Evolutionary conservation across 108 stramenopile genomes (phyloP), one percentile per base, ranked within the genome.

Genomic region (Fragilariopsis cylindrus): DNA sequence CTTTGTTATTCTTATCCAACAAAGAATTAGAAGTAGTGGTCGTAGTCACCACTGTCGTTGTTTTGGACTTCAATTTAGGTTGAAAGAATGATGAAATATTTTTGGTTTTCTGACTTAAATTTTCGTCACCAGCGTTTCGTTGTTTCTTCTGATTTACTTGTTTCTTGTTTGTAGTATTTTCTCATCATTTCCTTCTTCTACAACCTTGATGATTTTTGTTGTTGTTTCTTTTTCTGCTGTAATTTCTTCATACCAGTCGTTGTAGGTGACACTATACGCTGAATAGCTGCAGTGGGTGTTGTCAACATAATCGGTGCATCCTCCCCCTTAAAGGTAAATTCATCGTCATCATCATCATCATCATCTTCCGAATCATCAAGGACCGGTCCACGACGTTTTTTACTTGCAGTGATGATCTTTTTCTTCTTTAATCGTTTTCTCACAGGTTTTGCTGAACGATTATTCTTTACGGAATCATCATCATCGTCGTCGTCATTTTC

Each of bases 11-110:
- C 30, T 30, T 30, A 30, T 30, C 30, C 30, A 30, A 30, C 30
- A 30, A 30, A 30, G 30, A 30, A 30, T 30, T 30, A 30, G 9
- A n/a, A 19, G 55, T n/a, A 1, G 9, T 5, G n/a, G 48, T 69
- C 68, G 39, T 48, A 30, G 68, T 69, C 48, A 18, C 8, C 52
- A 49, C 48, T 49, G 18, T 21, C n/a, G 69, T 49, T n/a, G 12
- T 55, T 54, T 16, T 55, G 19, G 53, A 9, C 8, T 12, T 70
- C 4, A 39, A 54, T 7, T 19, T 21, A 6, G 30, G 69, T 55
- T 39, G 69, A 50, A 50, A 50, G 53, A 50, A 44, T 30, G 69
- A 70, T 40, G 46, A 49, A 54, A 53, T 39, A 7, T 70, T 66
- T 6, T 18, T 47, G 45, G 3, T 48, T 5, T 48, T 66, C 19